A percentile compares a stretch with the other conserved stretches of the same genome.
Evolutionary conservation across 208 protist species (phyloP).

Genomic region (Trypanosoma cruzi): DNA sequence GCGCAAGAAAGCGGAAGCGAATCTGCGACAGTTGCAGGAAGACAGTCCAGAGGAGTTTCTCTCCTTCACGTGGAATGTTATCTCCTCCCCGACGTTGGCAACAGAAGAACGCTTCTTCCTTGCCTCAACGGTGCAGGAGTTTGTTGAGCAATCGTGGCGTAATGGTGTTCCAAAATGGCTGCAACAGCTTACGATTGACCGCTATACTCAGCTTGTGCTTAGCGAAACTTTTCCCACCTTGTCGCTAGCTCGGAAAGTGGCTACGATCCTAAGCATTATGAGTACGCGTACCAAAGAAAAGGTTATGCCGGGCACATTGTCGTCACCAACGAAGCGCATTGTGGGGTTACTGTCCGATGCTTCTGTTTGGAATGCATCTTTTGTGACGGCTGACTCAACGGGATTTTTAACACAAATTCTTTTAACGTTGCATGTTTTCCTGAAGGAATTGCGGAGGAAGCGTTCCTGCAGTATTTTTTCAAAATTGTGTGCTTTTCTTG

Average conservation of each 20-base stretch:
- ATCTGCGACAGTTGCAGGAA: conserved; percentile 64
- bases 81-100: conserved; percentile 33
- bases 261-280: conserved; percentile 60
- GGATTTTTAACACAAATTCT: conserved; percentile 38
- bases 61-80: conserved; percentile 45
- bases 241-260: conserved; percentile 62
- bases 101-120: conserved; percentile 69
- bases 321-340: conserved; percentile 38
- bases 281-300: conserved; percentile 33
- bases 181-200: conserved; percentile 39
- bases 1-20: conserved; percentile 48
- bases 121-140: conserved; percentile 51
- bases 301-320: conserved; percentile 35
- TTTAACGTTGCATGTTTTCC: conserved; percentile 59
- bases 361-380: neutral
- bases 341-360: conserved; percentile 35
- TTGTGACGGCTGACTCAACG: neutral
- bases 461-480: conserved; percentile 56
- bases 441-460: conserved; percentile 66
- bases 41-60: conserved; percentile 63
- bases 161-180: conserved; percentile 30
- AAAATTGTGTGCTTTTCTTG: conserved; percentile 40
- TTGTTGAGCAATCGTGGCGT: conserved; percentile 76
- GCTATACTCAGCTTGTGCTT: conserved; percentile 47
- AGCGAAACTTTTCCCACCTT: conserved; percentile 28